Evolutionary conservation across 495 filamentous ascomycete genomes (phyloP), one percentile per base, ranked within the genome.

Genomic region (Jackrogersella minutella): DNA sequence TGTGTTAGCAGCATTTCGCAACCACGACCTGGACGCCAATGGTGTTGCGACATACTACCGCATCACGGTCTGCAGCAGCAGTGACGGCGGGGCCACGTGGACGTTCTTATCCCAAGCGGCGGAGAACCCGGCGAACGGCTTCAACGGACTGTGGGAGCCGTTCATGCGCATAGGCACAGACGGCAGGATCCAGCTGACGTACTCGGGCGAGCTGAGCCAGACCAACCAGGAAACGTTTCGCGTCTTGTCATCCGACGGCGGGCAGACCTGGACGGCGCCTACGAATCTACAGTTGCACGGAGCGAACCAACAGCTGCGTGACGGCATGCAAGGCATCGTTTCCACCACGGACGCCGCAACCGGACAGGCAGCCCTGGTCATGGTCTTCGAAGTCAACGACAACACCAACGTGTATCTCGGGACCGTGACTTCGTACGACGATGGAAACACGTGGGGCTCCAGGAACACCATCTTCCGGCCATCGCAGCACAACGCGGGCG

Each of bases 161-260:
- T 87, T 88, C 68, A 81, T 88, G 74, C 76, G 85, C 10, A 63
- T 81, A 14, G 80, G 79, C 0, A 66, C 70, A 0, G 74, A 77
- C 10, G 81, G 79, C 41, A 78, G 81, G 43, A 69, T 89, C n/a
- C 85, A 88, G 71, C 60, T 89, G 53, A 86, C 81, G n/a, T 89
- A 83, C 68, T 85, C 82, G 5, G 77, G 82, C 36, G 84, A 87
- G 70, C 82, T 81, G 33, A 79, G 77, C 24, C 75, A 63, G 8
- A 76, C 79, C 60, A 86, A 87, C 66, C 86, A 89, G 72, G 82
- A 87, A 55, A 85, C 82, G 11, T 81, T 89, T 77, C 71, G 83
- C n/a, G 79, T 80, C 16, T 66, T 77, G 19, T 86, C 85, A 17
- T 65, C 63, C 13, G 82, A 88, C 55, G 80, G 78, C 5, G 86